Evolutionary conservation across 208 protist genomes (phyloP), one percentile per base, ranked within the genome.

Genomic region (Herpetomonas samuelpessoai): DNA sequence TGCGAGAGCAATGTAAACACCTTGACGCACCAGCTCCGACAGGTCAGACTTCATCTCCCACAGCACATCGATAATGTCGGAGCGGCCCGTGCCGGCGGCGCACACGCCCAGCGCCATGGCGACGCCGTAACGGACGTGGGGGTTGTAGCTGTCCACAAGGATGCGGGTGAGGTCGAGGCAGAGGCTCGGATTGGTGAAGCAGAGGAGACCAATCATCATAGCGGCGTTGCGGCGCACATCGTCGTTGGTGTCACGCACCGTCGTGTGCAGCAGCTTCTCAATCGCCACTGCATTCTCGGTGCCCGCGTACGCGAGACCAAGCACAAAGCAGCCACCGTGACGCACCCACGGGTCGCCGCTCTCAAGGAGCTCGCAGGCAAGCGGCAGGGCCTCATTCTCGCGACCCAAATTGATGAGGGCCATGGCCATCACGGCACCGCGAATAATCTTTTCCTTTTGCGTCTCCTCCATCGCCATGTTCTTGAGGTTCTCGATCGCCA

Each of bases 381-480:
- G 29, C 1, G 51, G 71, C 46, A 98, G 89, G 18, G 97, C 96
- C 62, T 92, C 86, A 60, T 98, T 94, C 70, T 99, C 98, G 27
- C 91, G 83, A 22, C 98, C 98, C 60, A 99, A 97, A 76, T 98
- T 93, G 51, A 98, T 93, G 9, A 99, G 69, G 18, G 98, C 95
- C 28, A 99, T 71, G 28, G 96, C 98, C 73, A 99, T 93, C 26
- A 91, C 89, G 6, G 98, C 68, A 22, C 97, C 98, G 28, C 98
- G 96, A 61, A 99, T 99, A 49, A 99, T 99, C 86, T 99, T 99
- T 79, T 99, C 98, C 76, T 99, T 99, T 75, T 98, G 88, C 31
- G 98, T 99, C 57, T 99, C 96, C 65, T 99, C 89, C 27, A 68
- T 71, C 12, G 86, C 94, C 18, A 96, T 93, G 54, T 86, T 82